Evolutionary conservation across 768 basidiomycete species (phyloP), one percentile per base, ranked within the genome.

Genomic region (Calvatia gigantea): DNA sequence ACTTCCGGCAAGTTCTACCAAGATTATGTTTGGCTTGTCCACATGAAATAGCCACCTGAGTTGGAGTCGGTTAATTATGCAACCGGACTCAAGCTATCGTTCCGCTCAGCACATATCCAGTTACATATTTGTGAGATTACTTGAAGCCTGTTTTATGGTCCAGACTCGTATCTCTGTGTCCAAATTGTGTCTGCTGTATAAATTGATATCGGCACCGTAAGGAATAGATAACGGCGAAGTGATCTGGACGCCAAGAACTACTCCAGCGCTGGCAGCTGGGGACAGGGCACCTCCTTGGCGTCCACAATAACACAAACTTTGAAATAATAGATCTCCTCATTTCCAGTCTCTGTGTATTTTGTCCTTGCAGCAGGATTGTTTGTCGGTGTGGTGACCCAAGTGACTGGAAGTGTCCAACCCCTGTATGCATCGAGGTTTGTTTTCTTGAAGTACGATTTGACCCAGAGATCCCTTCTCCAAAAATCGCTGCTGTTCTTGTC

Each of bases 241-340:
- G 35, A 37, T n/a, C n/a, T n/a, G n/a, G n/a, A n/a, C n/a, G n/a
- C n/a, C n/a, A n/a, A n/a, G n/a, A n/a, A n/a, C n/a, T n/a, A n/a
- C n/a, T n/a, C n/a, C n/a, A n/a, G n/a, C n/a, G n/a, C n/a, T n/a
- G n/a, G n/a, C n/a, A n/a, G n/a, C n/a, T n/a, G n/a, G n/a, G 38
- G 38, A 19, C 38, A 6, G 4, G 38, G 15, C 3, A 43, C 42
- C 8, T 5, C n/a, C 21, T 14, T 31, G 45, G 19, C 28, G n/a
- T 32, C 45, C 2, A 32, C 45, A 2, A 47, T 25, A n/a, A 47
- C 32, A 47, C 45, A 32, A 47, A 47, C 45, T 11, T 8, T 9
- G n/a, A 31, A 47, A 17, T 47, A 47, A 14, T 47, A 47, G 4
- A 47, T 47, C n/a, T 32, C 45, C 25, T 47, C 45, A 32, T 47